Conservation (phyloP, 2,329 filamentous ascomycete genomes). For the Simplicillium aogashimaense region DNA sequence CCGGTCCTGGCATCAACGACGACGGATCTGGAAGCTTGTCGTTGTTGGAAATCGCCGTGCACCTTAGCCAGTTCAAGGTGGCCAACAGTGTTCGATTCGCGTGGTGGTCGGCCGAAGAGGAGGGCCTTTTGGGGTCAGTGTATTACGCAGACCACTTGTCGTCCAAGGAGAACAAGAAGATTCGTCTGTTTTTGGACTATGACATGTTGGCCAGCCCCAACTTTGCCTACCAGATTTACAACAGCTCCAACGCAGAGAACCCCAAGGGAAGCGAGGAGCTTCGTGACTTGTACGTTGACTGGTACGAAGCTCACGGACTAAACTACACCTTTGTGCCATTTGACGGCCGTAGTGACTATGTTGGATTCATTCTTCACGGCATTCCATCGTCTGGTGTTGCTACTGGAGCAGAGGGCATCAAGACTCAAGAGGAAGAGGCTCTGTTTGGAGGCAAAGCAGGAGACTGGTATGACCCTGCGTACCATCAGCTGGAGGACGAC, state of each 20-base stretch:
- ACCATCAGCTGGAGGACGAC: slow-evolving; percentile 53
- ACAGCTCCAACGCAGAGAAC: slow-evolving; percentile 59
- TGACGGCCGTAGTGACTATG: slow-evolving; percentile 72
- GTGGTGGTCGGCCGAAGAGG: slow-evolving; percentile 61
- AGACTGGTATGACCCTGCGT: slow-evolving; percentile 48
- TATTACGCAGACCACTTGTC: slow-evolving; percentile 48
- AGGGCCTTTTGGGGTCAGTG: slow-evolving; percentile 53
- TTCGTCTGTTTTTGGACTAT: slow-evolving; percentile 60
- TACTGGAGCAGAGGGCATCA: slow-evolving; percentile 68
- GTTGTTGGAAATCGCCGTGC: slow-evolving; percentile 52
- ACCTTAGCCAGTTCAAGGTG: slow-evolving; percentile 46
- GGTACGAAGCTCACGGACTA: slow-evolving; percentile 50
- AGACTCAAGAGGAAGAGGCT: slow-evolving; percentile 55
- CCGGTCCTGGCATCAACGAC: slow-evolving; percentile 67
- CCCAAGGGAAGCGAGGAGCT: slow-evolving; percentile 63
- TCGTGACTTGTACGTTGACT: slow-evolving; percentile 56
- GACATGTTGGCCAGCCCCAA: slow-evolving; percentile 62
- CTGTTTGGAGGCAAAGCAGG: slow-evolving; percentile 64
- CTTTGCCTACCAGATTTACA: slow-evolving; percentile 60
- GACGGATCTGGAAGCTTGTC: slow-evolving; percentile 60
- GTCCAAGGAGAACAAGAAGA: slow-evolving; percentile 48
- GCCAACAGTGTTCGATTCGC: slow-evolving; percentile 58
- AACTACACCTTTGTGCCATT: slow-evolving; percentile 66
- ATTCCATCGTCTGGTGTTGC: slow-evolving; percentile 69
- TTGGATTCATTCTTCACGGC: slow-evolving; percentile 61